A percentile compares a stretch with the other conserved stretches of the same genome.
Conservation (phyloP, 306 rosid genomes). For the Ammopiptanthus mongolicus region DNA sequence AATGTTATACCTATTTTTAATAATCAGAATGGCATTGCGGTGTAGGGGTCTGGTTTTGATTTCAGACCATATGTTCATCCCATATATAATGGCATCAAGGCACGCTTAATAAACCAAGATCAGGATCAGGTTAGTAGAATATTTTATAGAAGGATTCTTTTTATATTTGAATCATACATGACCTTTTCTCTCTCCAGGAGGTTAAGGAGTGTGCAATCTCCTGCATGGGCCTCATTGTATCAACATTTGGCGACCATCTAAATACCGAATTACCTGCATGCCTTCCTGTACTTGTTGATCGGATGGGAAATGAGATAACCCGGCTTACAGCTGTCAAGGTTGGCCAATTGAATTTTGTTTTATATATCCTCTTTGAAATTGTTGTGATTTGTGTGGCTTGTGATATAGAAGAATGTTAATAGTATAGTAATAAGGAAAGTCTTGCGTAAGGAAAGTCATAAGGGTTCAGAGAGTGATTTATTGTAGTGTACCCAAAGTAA, state of each 20-base stretch:
- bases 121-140: constrained; percentile 87
- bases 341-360: constrained; percentile 20
- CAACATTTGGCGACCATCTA: constrained; percentile 94
- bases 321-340: constrained; percentile 99
- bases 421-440: not conserved
- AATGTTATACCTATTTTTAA: constrained; percentile 23
- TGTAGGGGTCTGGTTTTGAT: constrained; percentile 73
- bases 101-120: constrained; percentile 97
- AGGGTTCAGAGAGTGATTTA: not conserved
- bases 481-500: too few relatives aligned
- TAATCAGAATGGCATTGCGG: constrained; percentile 2
- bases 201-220: constrained; percentile 98
- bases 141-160: constrained; percentile 1
- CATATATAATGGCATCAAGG: constrained; percentile 84
- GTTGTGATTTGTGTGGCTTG: not conserved
- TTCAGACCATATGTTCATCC: constrained; percentile 86
- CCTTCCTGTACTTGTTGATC: constrained; percentile 97
- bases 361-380: not conserved
- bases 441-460: not conserved
- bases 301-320: constrained; percentile 99
- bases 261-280: constrained; percentile 69
- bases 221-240: constrained; percentile 96
- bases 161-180: constrained; percentile 10
- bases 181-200: constrained; percentile 56
- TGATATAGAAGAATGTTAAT: not conserved